A percentile compares a stretch with the other conserved stretches of the same genome.
Evolutionary conservation across 2,329 filamentous ascomycete genomes (phyloP).

Genomic region (Fusarium falciforme): DNA sequence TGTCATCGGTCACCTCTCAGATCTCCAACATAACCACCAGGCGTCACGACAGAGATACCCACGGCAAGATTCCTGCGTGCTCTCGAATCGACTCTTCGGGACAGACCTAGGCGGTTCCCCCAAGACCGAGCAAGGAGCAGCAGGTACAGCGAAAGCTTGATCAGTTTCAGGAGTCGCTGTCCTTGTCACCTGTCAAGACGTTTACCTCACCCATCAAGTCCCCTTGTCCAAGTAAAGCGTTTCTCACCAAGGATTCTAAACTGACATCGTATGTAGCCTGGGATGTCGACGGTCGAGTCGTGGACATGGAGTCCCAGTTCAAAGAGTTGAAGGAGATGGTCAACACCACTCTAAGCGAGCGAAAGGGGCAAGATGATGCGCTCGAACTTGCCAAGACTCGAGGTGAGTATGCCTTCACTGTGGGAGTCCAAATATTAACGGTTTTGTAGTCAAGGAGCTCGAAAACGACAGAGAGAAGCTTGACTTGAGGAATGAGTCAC

Average conservation of each 20-base stretch:
- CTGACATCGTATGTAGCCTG: constrained; percentile 73
- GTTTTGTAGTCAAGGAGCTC: constrained; percentile 57
- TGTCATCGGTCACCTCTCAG: constrained; percentile 38
- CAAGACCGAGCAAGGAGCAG: constrained; percentile 46
- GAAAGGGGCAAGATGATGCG: constrained; percentile 77
- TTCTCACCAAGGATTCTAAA: constrained; percentile 81
- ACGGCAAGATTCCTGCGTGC: constrained; percentile 17
- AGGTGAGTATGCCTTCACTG: constrained; percentile 64
- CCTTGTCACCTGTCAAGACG: constrained; percentile 48
- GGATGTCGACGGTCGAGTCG: constrained; percentile 82
- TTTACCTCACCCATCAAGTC: constrained; percentile 53
- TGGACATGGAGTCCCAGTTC: constrained; percentile 81
- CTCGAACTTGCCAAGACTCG: constrained; percentile 79
- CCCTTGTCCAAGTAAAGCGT: constrained; percentile 62
- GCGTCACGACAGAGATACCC: constrained; percentile 40
- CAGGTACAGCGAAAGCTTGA: constrained; percentile 48
- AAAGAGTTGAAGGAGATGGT: constrained; percentile 78
- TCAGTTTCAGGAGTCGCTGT: constrained; percentile 48
- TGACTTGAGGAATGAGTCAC: constrained; percentile 57
- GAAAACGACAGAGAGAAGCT: constrained; percentile 61
- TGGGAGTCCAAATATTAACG: neutral
- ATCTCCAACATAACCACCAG: constrained; percentile 45
- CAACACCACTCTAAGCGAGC: constrained; percentile 74
- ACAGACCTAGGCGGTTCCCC: constrained; percentile 48
- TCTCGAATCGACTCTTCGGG: constrained; percentile 32